Evolutionary conservation across 2,329 filamentous ascomycete species (phyloP).

Genomic region (Neonectria magnoliae): DNA sequence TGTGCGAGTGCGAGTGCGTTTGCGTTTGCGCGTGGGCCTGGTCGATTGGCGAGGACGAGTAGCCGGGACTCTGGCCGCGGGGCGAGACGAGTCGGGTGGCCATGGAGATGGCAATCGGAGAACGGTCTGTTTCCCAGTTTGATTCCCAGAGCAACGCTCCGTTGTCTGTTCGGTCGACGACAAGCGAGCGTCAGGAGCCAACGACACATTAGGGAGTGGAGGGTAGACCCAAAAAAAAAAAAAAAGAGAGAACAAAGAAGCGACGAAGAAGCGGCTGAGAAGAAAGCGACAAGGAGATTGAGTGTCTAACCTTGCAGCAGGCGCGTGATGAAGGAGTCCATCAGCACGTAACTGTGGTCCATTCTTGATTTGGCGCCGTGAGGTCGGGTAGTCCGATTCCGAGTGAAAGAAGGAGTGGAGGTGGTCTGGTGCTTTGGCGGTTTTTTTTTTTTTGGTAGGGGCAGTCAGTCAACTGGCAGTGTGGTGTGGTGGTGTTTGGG

Average conservation of each 20-base stretch:
- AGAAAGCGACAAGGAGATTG: background rate
- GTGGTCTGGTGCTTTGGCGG: slow-evolving; percentile 4
- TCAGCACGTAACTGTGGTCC: slow-evolving; percentile 37
- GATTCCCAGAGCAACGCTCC: slow-evolving; percentile 34
- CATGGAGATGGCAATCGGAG: slow-evolving; percentile 39
- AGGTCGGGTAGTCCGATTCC: slow-evolving; percentile 29
- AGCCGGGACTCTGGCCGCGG: slow-evolving; percentile 25
- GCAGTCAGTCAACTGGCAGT: background rate
- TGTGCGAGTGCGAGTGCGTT: background rate
- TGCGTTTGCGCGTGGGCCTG: slow-evolving; percentile 17
- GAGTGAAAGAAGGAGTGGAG: slow-evolving; percentile 24
- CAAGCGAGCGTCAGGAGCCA: slow-evolving; percentile 38
- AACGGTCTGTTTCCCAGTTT: slow-evolving; percentile 12
- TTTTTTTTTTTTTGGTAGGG: background rate
- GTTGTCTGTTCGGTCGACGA: slow-evolving; percentile 36
- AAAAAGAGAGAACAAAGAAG: slow-evolving; percentile 3
- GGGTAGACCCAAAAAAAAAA: background rate
- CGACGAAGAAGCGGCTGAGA: background rate
- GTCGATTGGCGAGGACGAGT: slow-evolving; percentile 29
- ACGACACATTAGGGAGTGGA: slow-evolving; percentile 20
- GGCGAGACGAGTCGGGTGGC: slow-evolving; percentile 35
- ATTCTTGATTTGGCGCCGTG: slow-evolving; percentile 31
- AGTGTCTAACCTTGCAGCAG: slow-evolving; percentile 41
- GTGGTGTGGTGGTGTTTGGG: slow-evolving; percentile 7
- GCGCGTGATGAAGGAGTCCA: slow-evolving; percentile 36